Evolutionary conservation across 2,329 filamentous ascomycete genomes (phyloP), one percentile per base, ranked within the genome.

Genomic region (Tolypocladium paradoxum): DNA sequence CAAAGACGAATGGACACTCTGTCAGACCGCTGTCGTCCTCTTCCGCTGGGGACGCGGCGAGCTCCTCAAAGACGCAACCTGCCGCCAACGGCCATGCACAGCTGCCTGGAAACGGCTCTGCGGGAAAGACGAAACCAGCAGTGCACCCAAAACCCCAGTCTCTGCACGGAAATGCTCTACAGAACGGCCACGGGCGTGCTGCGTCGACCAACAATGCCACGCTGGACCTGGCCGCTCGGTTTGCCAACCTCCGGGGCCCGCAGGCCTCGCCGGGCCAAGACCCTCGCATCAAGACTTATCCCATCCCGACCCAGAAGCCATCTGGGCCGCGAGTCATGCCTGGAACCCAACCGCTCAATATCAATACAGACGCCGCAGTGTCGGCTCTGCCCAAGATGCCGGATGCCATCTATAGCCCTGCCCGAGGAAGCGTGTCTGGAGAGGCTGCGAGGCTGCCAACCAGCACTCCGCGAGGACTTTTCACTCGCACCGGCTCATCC

Each of bases 351-450:
- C 73, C 74, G 45, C 70, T 73, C 1, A 73, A 73, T 50, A 63
- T 79, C 11, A 72, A 74, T 3, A 60, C 83, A 1, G 72, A 79
- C 48, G 79, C 73, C 29, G 65, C 76, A n/a, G 65, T 80, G 8
- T 75, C 79, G 12, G 74, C 74, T 18, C 71, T 90, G 62, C 87
- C 87, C 12, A 87, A 86, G 64, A 70, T 85, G 47, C 87, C 87
- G 1, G 85, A 84, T 61, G 85, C 87, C 8, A 87, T 88, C 4
- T 91, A 90, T 63, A 90, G 83, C 60, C 87, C 87, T n/a, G 84
- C 84, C 1, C 77, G 86, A 35, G 88, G 87, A 31, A 86, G 83
- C 53, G 75, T 85, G 5, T 82, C 84, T 3, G 81, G 79, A 27
- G 82, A 84, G 55, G 76, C 81, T 27, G 79, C 86, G 9, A 77